Evolutionary conservation across 805 yeast genomes (phyloP).

Genomic region (Metschnikowia dekortorum): DNA sequence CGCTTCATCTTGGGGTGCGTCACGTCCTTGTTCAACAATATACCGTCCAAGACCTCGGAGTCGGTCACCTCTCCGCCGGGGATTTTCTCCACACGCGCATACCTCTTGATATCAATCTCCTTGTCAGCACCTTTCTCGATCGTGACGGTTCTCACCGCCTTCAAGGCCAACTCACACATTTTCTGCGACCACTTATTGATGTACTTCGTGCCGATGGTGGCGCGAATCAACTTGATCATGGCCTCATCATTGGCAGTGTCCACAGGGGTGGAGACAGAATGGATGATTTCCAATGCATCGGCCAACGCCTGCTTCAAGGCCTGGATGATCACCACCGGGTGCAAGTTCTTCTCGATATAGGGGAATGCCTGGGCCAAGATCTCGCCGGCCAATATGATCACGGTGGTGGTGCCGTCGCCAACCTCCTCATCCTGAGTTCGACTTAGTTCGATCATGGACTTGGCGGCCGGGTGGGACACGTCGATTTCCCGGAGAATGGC

Average conservation of each 20-base stretch:
- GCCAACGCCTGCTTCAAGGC: conserved; percentile 87
- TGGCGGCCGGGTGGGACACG: conserved; percentile 98
- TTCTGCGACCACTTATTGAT: conserved; percentile 84
- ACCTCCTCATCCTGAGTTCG: conserved; percentile 98
- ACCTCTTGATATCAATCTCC: conserved; percentile 91
- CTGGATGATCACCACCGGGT: conserved; percentile 93
- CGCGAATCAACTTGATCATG: conserved; percentile 78
- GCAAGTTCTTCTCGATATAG: conserved; percentile 89
- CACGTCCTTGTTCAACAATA: conserved; percentile 90
- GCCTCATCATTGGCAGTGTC: conserved; percentile 82
- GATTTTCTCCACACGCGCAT: conserved; percentile 88
- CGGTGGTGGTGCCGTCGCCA: conserved; percentile 98
- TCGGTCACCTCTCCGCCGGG: conserved; percentile 98
- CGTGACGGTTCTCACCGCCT: conserved; percentile 81
- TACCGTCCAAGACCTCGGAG: conserved; percentile 83
- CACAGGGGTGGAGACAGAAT: conserved; percentile 76
- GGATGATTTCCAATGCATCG: conserved; percentile 87
- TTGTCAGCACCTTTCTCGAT: conserved; percentile 56
- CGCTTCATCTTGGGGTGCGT: conserved; percentile 99
- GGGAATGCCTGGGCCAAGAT: conserved; percentile 93
- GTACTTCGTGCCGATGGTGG: conserved; percentile 95
- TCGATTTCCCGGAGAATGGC: conserved; percentile 97
- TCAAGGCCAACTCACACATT: conserved; percentile 85
- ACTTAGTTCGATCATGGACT: conserved; percentile 93
- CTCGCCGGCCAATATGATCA: conserved; percentile 95